Evolutionary conservation across 768 basidiomycete species (phyloP).

Genomic region (Amanita exitialis): DNA sequence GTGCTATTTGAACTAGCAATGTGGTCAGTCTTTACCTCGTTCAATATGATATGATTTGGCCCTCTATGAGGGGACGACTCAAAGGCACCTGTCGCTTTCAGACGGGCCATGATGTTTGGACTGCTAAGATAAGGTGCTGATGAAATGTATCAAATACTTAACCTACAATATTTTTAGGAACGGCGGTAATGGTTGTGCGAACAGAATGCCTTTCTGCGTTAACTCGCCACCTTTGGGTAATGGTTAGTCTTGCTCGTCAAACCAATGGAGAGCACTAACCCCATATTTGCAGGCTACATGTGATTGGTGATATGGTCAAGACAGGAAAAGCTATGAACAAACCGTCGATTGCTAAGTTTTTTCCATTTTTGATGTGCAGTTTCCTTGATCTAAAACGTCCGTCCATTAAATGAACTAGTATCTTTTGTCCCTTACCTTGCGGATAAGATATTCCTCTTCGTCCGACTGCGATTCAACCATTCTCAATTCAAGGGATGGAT

Average conservation of each 20-base stretch:
- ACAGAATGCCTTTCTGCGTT: conserved; percentile 53
- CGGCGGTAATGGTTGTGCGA: conserved; percentile 59
- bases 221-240: conserved; percentile 52
- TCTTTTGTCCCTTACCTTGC: conserved; percentile 45
- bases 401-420: background rate
- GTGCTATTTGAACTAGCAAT: conserved; percentile 1
- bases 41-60: conserved; percentile 87
- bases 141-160: conserved; percentile 1
- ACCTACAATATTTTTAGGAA: conserved; percentile 64
- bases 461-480: conserved; percentile 25
- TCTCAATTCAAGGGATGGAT: background rate
- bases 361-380: conserved; percentile 82
- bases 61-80: conserved; percentile 46
- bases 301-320: background rate
- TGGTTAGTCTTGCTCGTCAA: conserved; percentile 5
- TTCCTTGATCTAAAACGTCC: conserved; percentile 50
- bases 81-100: conserved; percentile 57
- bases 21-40: conserved; percentile 43
- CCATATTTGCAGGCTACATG: conserved; percentile 60
- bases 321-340: conserved; percentile 16
- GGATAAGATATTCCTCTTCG: conserved; percentile 69
- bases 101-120: conserved; percentile 67
- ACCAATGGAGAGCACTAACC: conserved; percentile 29
- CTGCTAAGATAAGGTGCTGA: conserved; percentile 26
- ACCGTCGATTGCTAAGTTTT: conserved; percentile 61